Base-by-base conservation (phyloP, 768 basidiomycete species). In the Mycena vulgaris region DNA sequence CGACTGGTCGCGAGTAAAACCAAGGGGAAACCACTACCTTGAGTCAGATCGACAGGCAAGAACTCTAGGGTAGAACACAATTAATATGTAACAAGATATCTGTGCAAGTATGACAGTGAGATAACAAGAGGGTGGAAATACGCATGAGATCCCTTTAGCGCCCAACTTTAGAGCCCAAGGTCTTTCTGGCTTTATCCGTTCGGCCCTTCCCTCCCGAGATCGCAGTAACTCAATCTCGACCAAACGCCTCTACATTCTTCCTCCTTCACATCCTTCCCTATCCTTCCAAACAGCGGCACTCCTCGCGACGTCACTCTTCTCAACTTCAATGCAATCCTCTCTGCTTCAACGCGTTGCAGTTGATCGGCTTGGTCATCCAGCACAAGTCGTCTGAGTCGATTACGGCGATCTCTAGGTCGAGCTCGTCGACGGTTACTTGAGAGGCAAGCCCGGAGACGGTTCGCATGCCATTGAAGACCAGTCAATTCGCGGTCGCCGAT, bases 181-280 rank as follows among this genome's bases (percentile, higher is more conserved):
- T n/a, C n/a, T n/a, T n/a, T n/a, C n/a, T n/a, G n/a, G n/a, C n/a
- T n/a, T n/a, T n/a, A n/a, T n/a, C n/a, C n/a, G n/a, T n/a, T n/a
- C n/a, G n/a, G n/a, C n/a, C n/a, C n/a, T n/a, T n/a, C n/a, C n/a
- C n/a, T n/a, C n/a, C n/a, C n/a, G n/a, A 17, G 80, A 77, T 13
- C 89, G 86, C 47, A 95, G 82, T 10, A 84, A 80, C 70, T 90
- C 93, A 79, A 78, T 97, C 95, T 21, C 87, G 87, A n/a, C 94
- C 93, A 75, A 96, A 92, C 9, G 86, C 86, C 71, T 93, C 92
- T 0, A 94, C 95, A 68, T 95, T 93, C 57, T 87, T 85, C 64
- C 89, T 87, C 21, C n/a, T n/a, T 97, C 93, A 11, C 93, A 89
- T 65, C n/a, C 84, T 84, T 25, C 97, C 85, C 76, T 97, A 95